phyloP scores from a whole-genome alignment of 2,329 filamentous ascomycete species.

The Emmonsia crescens region DNA sequence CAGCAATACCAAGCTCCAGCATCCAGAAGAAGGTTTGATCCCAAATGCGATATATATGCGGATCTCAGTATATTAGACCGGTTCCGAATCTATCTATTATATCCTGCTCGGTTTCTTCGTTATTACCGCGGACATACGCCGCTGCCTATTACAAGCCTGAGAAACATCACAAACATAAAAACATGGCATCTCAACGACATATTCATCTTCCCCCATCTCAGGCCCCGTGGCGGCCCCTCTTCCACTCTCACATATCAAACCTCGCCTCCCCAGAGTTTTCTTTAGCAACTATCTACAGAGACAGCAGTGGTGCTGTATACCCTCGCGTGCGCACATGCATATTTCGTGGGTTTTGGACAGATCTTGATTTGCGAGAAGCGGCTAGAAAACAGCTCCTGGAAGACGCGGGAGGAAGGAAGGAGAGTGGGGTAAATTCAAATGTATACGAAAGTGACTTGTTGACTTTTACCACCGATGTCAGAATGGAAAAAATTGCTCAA shows the following conservation, averaged over 20 bases:
- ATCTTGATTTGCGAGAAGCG: slow-evolving; percentile 52
- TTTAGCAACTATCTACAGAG: slow-evolving; percentile 8
- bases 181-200: not conserved
- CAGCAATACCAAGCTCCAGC: not conserved
- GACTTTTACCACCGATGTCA: slow-evolving; percentile 75
- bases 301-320: slow-evolving; percentile 7
- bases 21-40: not conserved
- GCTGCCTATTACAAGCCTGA: no score
- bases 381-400: slow-evolving; percentile 59
- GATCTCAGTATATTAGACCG: not conserved
- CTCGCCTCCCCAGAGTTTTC: slow-evolving; percentile 6
- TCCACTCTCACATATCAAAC: slow-evolving; percentile 3
- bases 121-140: not conserved
- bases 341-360: slow-evolving; percentile 73
- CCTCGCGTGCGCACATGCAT: slow-evolving; percentile 65
- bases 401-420: slow-evolving; percentile 10
- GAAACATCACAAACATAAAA: not conserved
- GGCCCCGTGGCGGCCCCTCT: not conserved
- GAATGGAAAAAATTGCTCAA: slow-evolving; percentile 75
- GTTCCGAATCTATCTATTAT: not conserved
- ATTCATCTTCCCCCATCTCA: not conserved
- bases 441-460: slow-evolving; percentile 67
- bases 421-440: slow-evolving; percentile 46
- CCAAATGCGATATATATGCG: not conserved
- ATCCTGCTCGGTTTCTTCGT: not conserved